These are phyloP conservation scores for Solanum pennellii DNA, from an alignment of 257 asterid genomes.

Conservation along the genomic window DNA sequence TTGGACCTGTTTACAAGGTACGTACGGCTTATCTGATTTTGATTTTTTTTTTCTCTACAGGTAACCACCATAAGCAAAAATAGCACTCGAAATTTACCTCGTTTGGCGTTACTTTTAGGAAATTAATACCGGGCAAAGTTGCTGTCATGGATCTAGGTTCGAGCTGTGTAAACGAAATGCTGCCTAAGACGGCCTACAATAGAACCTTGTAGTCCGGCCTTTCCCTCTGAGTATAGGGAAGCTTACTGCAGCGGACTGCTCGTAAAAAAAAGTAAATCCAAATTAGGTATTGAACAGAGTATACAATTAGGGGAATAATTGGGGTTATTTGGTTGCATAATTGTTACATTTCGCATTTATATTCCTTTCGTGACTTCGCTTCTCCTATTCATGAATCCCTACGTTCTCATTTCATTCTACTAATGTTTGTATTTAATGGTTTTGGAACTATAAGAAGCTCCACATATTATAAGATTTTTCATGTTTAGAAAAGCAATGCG, in stretches of 20 bases:
- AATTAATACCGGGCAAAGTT: not conserved
- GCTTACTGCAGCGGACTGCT: not conserved
- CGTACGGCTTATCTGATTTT: not conserved
- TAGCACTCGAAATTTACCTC: not conserved
- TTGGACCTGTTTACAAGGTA: slow-evolving; percentile 80
- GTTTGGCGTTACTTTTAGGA: not conserved
- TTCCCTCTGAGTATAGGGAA: not conserved
- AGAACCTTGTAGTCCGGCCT: not conserved
- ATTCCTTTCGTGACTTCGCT: not conserved
- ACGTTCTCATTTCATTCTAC: not conserved
- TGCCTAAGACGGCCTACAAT: not conserved
- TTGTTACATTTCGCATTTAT: not conserved
- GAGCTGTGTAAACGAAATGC: not conserved
- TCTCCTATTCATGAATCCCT: not conserved
- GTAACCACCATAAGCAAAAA: not conserved
- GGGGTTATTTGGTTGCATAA: not conserved
- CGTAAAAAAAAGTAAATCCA: not conserved
- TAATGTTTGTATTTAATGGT: not conserved
- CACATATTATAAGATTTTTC: not conserved
- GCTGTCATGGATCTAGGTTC: not conserved
- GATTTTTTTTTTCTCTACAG: not conserved
- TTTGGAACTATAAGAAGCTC: not conserved
- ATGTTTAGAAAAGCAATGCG: not conserved
- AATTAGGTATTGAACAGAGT: not conserved
- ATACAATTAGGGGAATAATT: not conserved